These are phyloP conservation scores for Fistulifera pelliculosa DNA, from an alignment of 108 stramenopile genomes.

Conservation along the genomic window DNA sequence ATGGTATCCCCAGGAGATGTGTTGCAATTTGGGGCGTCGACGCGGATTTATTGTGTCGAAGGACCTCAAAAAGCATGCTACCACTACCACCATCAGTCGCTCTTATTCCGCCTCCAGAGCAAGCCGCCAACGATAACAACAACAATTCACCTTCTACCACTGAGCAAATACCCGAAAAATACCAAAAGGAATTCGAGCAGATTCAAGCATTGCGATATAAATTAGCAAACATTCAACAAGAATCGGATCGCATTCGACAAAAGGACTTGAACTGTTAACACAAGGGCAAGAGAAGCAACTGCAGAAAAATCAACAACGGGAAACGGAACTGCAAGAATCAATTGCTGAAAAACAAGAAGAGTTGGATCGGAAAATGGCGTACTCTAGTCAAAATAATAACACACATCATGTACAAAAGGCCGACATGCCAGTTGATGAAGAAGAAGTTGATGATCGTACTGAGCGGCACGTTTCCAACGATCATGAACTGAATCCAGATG, in stretches of 20 bases:
- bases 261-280: slow-evolving; percentile 49
- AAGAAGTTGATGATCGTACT: slow-evolving; percentile 16
- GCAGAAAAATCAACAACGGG: slow-evolving; percentile 34
- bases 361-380: slow-evolving; percentile 22
- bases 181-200: slow-evolving; percentile 41
- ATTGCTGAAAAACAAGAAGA: slow-evolving; percentile 32
- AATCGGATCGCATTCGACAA: slow-evolving; percentile 50
- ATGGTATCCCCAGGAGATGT: slow-evolving; percentile 64
- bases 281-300: slow-evolving; percentile 62
- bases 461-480: not conserved
- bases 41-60: slow-evolving; percentile 53
- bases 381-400: not conserved
- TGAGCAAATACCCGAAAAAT: slow-evolving; percentile 36
- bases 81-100: too few relatives aligned
- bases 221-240: slow-evolving; percentile 44
- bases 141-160: too few relatives aligned
- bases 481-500: slow-evolving; percentile 1
- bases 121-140: not conserved
- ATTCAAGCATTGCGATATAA: slow-evolving; percentile 43
- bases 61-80: too few relatives aligned
- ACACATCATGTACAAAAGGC: not conserved
- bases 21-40: slow-evolving; percentile 57
- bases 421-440: not conserved
- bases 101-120: too few relatives aligned
- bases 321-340: slow-evolving; percentile 24